These are phyloP conservation scores for Thraustochytrium sp. DNA, from an alignment of 352 stramenopile genomes.

Conservation along the genomic window DNA sequence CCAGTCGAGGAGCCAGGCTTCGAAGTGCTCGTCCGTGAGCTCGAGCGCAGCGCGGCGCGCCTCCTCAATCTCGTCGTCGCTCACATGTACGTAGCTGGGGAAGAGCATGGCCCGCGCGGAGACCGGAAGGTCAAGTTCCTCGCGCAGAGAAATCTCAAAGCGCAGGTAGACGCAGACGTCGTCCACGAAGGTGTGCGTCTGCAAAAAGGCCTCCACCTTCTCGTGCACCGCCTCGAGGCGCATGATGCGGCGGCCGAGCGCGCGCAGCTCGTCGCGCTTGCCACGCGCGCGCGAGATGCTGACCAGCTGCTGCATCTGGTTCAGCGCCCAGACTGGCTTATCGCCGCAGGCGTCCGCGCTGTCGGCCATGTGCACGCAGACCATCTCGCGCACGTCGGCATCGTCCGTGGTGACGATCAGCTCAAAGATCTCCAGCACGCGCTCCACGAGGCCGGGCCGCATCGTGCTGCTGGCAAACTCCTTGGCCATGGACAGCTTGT, in stretches of 20 bases:
- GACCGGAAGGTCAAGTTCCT: not conserved
- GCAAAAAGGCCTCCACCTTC: not conserved
- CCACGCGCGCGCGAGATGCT: not conserved
- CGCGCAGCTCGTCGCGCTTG: not conserved
- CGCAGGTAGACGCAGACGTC: conserved; percentile 25
- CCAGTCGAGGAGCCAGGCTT: not conserved
- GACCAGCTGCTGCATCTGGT: not conserved
- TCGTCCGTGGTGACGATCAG: not conserved
- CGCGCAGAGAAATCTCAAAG: conserved; percentile 7
- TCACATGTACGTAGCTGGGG: not conserved
- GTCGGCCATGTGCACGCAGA: not conserved
- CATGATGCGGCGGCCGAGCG: not conserved
- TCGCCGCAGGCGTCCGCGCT: not conserved
- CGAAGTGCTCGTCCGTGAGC: not conserved
- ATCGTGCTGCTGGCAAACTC: not conserved
- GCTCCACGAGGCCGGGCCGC: not conserved
- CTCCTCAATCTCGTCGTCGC: not conserved
- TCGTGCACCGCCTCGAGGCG: conserved; percentile 25
- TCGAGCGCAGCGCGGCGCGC: not conserved
- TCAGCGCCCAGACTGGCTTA: not conserved
- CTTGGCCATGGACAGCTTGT: not conserved
- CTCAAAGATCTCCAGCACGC: not conserved
- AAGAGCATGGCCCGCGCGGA: conserved; percentile 9
- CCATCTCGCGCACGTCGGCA: not conserved
- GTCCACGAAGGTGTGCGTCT: not conserved